These are phyloP conservation scores for Diaporthe ampelina DNA, from an alignment of 2,329 filamentous ascomycete species.

Conservation along the genomic window DNA sequence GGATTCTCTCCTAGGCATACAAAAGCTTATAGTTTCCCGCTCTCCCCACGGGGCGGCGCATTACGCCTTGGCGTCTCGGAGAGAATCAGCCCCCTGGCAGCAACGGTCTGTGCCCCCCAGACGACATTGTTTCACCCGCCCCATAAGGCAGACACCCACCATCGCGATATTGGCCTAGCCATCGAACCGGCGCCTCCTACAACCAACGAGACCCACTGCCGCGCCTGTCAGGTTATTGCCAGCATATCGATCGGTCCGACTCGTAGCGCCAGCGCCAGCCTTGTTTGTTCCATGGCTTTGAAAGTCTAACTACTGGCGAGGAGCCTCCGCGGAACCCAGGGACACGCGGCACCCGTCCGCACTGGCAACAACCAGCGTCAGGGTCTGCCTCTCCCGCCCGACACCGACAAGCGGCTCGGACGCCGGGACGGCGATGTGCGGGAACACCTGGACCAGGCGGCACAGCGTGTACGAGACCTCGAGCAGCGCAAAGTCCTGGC, in stretches of 20 bases:
- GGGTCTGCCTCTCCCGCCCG: conserved; percentile 44
- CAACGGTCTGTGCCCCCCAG: not conserved
- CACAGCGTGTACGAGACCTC: conserved; percentile 44
- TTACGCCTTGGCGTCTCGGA: conserved; percentile 16
- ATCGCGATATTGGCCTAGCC: not conserved
- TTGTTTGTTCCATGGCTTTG: too few species aligned
- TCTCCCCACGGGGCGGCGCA: not conserved
- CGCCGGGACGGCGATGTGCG: conserved; percentile 40
- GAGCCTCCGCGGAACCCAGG: not conserved
- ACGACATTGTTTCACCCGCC: conserved; percentile 8
- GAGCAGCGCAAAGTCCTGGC: conserved; percentile 51
- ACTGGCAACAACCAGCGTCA: conserved; percentile 43
- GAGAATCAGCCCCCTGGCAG: not conserved
- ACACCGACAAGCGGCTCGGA: conserved; percentile 43
- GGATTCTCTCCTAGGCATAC: too few species aligned
- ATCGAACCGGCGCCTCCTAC: not conserved
- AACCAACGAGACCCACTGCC: not conserved
- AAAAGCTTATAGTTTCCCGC: too few species aligned
- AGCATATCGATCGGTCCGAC: not conserved
- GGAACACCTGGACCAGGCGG: conserved; percentile 42
- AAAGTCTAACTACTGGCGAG: not conserved
- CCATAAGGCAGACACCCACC: not conserved
- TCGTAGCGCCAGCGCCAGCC: not conserved
- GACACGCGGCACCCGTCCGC: conserved; percentile 26
- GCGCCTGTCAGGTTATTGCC: not conserved